Evolutionary conservation across 1,139 yeast genomes (phyloP), one percentile per base, ranked within the genome.

Genomic region (Hyphopichia pseudoburtonii): DNA sequence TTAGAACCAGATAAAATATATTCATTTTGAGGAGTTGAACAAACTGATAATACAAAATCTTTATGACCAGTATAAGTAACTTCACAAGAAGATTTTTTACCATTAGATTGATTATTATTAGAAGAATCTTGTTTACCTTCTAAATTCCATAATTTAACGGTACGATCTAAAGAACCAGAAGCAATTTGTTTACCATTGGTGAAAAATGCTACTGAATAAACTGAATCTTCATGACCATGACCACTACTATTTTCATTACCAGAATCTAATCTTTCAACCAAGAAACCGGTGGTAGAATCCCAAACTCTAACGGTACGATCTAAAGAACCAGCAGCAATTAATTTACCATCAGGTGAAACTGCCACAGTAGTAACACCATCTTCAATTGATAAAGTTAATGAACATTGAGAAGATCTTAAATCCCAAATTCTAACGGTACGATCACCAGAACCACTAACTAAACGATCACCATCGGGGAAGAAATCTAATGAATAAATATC

Each of bases 301-400:
- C 98, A 92, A 33, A 92, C 96, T 47, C 97, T 78, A 35, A 92
- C 97, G 17, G 96, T 86, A 64, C 95, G 78, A 67, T 92, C 98
- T 47, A 92, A 78, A 31, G 96, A 86, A 37, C 98, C 98, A 14
- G 97, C 98, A 33, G 97, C 97, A 51, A 92, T 89, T 51, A 83
- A 78, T 52, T 84, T 80, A 29, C 97, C 97, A 62, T 92, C 96
- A 35, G 97, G 96, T 15, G 96, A 86, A 25, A 90, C 95, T 12
- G 97, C 96, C 33, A 92, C 97, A 0, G 98, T 92, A 38, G 97
- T 92, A 36, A 92, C 97, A 48, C 97, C 98, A 58, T 92, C 98
- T 64, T 92, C 97, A 51, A 92, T 90, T 23, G 90, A 81, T 52
- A 88, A 74, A 35, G 96, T 89, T 56, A 88, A 74, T 31, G 92